phyloP scores from a whole-genome alignment of 352 stramenopile genomes.

The Blastocystis sp. region DNA sequence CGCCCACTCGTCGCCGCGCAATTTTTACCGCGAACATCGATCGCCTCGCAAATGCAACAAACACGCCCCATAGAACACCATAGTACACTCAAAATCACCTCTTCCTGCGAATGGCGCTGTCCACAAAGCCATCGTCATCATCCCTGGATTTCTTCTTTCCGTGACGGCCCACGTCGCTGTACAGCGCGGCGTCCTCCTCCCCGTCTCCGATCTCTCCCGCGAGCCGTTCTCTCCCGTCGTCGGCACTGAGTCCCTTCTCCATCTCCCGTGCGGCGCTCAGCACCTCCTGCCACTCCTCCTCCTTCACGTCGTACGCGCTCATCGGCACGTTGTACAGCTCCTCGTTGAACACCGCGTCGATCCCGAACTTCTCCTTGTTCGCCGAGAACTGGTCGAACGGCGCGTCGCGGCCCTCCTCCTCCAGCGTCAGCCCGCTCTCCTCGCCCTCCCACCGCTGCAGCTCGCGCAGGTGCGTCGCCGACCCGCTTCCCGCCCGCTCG shows the following conservation, averaged over 20 bases:
- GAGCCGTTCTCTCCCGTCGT: not conserved
- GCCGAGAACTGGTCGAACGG: constrained; percentile 42
- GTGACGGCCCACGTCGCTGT: constrained; percentile 24
- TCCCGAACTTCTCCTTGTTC: constrained; percentile 58
- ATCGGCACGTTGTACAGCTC: constrained; percentile 60
- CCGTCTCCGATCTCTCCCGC: not conserved
- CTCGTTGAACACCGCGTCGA: constrained; percentile 55
- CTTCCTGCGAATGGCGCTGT: constrained; percentile 45
- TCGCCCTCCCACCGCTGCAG: constrained; percentile 42
- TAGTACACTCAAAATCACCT: not conserved
- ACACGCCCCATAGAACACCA: not conserved
- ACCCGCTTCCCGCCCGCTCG: not conserved
- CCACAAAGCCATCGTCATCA: constrained; percentile 27
- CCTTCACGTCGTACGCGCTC: constrained; percentile 17
- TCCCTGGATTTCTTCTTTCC: not conserved
- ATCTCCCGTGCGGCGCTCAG: constrained; percentile 32
- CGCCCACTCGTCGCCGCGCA: not conserved
- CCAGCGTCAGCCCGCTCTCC: constrained; percentile 17
- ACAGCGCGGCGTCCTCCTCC: constrained; percentile 30
- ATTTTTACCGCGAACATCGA: not conserved
- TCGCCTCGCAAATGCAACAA: constrained; percentile 9
- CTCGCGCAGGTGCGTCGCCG: not conserved
- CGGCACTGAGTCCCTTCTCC: not conserved
- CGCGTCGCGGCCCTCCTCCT: constrained; percentile 3
- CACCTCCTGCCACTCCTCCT: constrained; percentile 44